These are phyloP conservation scores for Didymella glomerata DNA, from an alignment of 2,329 filamentous ascomycete genomes.

Conservation along the genomic window DNA sequence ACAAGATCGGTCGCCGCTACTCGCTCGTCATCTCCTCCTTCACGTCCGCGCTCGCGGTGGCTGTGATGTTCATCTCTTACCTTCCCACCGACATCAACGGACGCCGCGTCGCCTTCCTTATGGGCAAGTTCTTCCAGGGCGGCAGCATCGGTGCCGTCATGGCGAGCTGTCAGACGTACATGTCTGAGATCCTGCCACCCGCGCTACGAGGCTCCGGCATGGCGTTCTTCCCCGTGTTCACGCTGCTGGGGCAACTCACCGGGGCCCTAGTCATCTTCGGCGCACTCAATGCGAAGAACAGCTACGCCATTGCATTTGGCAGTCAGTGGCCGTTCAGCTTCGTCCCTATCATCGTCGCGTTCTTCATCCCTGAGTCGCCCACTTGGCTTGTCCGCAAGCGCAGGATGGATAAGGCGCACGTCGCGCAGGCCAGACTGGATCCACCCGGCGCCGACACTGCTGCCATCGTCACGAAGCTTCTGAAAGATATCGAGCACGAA, in stretches of 20 bases:
- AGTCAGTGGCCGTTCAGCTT: conserved; percentile 58
- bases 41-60: conserved; percentile 40
- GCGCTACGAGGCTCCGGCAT: conserved; percentile 58
- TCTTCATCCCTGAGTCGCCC: conserved; percentile 62
- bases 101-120: conserved; percentile 51
- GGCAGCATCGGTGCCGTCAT: conserved; percentile 57
- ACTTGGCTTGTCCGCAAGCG: conserved; percentile 58
- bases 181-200: conserved; percentile 61
- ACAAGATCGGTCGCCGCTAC: conserved; percentile 36
- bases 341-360: conserved; percentile 54
- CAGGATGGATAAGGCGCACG: conserved; percentile 52
- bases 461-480: conserved; percentile 39
- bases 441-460: conserved; percentile 48
- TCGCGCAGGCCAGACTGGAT: conserved; percentile 61
- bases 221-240: conserved; percentile 61
- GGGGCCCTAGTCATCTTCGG: conserved; percentile 53
- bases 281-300: conserved; percentile 40
- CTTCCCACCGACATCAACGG: conserved; percentile 32
- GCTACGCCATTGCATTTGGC: conserved; percentile 55
- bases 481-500: conserved; percentile 37
- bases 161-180: conserved; percentile 54
- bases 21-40: conserved; percentile 36
- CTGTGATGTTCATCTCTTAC: conserved; percentile 43
- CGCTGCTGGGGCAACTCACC: conserved; percentile 59
- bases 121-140: conserved; percentile 59